Evolutionary conservation across 805 yeast species (phyloP).

Genomic region (Candida boidinii): DNA sequence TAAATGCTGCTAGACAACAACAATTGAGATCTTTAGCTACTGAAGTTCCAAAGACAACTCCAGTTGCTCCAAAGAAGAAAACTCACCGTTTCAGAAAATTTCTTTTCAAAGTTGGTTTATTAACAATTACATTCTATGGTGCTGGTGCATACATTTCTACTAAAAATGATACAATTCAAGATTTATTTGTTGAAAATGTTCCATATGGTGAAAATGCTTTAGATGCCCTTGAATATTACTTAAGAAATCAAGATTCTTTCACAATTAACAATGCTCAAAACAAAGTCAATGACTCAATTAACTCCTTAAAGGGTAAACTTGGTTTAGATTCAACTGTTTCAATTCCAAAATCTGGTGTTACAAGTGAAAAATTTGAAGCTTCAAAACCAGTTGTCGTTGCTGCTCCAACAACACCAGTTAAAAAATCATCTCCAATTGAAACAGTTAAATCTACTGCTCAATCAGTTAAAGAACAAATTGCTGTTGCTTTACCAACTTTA

Average conservation of each 20-base stretch:
- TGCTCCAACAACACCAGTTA: too few relatives aligned
- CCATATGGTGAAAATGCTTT: slow-evolving; percentile 56
- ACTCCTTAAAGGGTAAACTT: slow-evolving; percentile 28
- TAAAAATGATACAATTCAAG: slow-evolving; percentile 50
- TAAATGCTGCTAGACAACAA: too few relatives aligned
- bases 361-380: slow-evolving; percentile 23
- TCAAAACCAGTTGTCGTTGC: slow-evolving; percentile 2
- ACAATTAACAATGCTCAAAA: slow-evolving; percentile 6
- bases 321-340: slow-evolving; percentile 30
- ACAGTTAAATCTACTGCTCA: slow-evolving; percentile 8
- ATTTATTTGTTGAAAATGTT: slow-evolving; percentile 50
- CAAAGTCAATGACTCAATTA: slow-evolving; percentile 18
- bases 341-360: slow-evolving; percentile 31
- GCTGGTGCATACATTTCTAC: slow-evolving; percentile 54
- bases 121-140: slow-evolving; percentile 33
- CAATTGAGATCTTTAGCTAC: slow-evolving; percentile 17
- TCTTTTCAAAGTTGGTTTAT: slow-evolving; percentile 16
- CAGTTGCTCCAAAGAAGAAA: slow-evolving; percentile 11
- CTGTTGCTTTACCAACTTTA: slow-evolving; percentile 20
- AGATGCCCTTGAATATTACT: slow-evolving; percentile 35
- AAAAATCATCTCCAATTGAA: too few relatives aligned
- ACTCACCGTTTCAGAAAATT: slow-evolving; percentile 18
- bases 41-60: slow-evolving; percentile 3
- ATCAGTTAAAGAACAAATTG: slow-evolving; percentile 7
- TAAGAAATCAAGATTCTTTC: slow-evolving; percentile 17